Evolutionary conservation across 176 grass and related monocot species (phyloP), one percentile per base, ranked within the genome.

Genomic region (Rhipidocladum racemiflorum): DNA sequence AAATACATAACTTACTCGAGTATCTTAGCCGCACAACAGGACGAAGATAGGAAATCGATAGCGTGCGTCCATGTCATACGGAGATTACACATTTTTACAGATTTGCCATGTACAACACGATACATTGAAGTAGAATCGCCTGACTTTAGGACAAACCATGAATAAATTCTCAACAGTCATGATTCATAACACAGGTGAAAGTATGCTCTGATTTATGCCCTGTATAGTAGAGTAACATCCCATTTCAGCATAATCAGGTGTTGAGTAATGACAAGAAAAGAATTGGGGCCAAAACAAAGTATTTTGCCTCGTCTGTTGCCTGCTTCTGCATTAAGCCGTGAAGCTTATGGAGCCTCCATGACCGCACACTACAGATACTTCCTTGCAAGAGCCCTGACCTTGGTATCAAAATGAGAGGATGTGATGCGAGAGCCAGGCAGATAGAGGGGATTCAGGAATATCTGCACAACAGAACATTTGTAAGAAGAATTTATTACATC

Each of bases 331-430:
- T n/a, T 5, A 24, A 4, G 61, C 23, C 16, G 60, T 28, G 29
- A 59, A 42, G 43, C 27, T 73, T 65, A 24, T n/a, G 1, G 18
- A 73, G 45, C 17, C 40, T 85, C 36, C 56, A 38, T 14, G 38
- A 40, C 21, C 8, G 8, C 34, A 1, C 16, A 17, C 77, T 93
- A 97, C 24, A 94, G 71, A 84, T 94, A 94, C 69, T 92, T 97
- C 74, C 94, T 94, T 28, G 94, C 92, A 6, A 94, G 86, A 45
- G 90, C 92, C 84, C 92, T 90, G 45, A 97, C 92, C 81, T 94
- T 97, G 57, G 94, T 97, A 68, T 94, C 92, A 63, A 94, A 97
- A 89, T 94, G 92, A 3, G 92, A 94, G 5, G 94, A 97, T 38
- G 90, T 72, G 67, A 97, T 94, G 75, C 92, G 92, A 42, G 94